phyloP scores from a whole-genome alignment of 306 rosid species.

The Carpinus viminea region DNA sequence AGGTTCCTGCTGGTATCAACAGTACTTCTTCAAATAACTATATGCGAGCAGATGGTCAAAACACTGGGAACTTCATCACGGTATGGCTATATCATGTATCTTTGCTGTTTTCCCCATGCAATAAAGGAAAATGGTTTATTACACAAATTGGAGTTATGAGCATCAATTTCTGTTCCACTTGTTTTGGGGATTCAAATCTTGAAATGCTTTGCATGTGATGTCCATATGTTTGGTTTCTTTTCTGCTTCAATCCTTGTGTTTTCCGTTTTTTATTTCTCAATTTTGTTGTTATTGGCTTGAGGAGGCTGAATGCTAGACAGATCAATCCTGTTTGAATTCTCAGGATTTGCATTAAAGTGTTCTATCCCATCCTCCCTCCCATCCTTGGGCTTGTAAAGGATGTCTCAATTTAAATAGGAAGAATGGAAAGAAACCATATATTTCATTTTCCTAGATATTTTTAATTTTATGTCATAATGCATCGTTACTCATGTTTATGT shows the following conservation, averaged over 20 bases:
- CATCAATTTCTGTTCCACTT: neutral
- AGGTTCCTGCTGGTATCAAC: conserved; percentile 89
- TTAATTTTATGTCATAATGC: neutral
- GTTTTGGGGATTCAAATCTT: neutral
- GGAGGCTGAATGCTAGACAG: neutral
- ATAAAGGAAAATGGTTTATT: too few relatives aligned
- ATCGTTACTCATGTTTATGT: neutral
- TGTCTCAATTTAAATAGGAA: neutral
- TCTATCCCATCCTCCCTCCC: neutral
- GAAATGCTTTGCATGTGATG: neutral
- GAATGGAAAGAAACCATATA: neutral
- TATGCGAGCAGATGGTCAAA: conserved; percentile 85
- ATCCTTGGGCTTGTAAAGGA: neutral
- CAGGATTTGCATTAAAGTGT: neutral
- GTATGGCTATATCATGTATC: conserved; percentile 37
- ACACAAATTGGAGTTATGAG: neutral
- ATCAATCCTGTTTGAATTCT: neutral
- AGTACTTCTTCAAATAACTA: conserved; percentile 73
- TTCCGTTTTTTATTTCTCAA: neutral
- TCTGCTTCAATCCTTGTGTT: neutral
- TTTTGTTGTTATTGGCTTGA: neutral
- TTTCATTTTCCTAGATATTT: neutral
- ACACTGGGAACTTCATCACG: conserved; percentile 96
- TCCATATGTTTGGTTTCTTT: neutral
- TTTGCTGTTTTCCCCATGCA: conserved; percentile 16